Evolutionary conservation across 78 protist genomes (phyloP).

Genomic region (Anaeramoeba flamelloides): DNA sequence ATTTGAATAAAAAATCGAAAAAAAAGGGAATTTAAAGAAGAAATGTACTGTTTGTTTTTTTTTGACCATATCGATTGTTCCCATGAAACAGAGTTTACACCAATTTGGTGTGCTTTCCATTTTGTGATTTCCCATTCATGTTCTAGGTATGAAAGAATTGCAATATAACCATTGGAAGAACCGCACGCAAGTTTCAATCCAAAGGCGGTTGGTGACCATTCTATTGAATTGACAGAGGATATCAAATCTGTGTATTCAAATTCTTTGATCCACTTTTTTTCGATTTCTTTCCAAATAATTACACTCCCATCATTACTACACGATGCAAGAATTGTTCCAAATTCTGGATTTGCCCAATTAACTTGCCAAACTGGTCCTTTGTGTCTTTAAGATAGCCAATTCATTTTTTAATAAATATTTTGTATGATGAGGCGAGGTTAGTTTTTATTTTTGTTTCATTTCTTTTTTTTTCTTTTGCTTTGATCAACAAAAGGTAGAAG

Average conservation of each 20-base stretch:
- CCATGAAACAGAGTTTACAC: background rate
- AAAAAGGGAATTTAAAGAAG: no score
- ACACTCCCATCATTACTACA: constrained; percentile 82
- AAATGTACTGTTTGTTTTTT: no score
- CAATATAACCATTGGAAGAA: constrained; percentile 56
- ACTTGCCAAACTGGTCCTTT: constrained; percentile 96
- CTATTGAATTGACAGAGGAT: constrained; percentile 52
- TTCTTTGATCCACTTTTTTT: background rate
- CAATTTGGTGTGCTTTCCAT: background rate
- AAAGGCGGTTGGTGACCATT: constrained; percentile 74
- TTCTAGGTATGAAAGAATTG: constrained; percentile 30
- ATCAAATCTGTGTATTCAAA: background rate
- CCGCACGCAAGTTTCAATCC: constrained; percentile 60
- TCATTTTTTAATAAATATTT: no score
- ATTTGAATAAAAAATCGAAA: no score
- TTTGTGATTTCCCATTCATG: background rate
- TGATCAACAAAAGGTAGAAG: no score
- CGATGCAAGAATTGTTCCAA: constrained; percentile 80
- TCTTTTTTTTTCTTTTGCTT: no score
- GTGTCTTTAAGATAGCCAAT: constrained; percentile 42
- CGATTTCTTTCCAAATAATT: constrained; percentile 62
- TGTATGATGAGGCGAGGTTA: no score
- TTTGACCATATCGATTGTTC: background rate
- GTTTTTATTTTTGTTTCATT: no score
- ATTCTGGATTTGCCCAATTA: constrained; percentile 94